phyloP scores from a whole-genome alignment of 139 green algal genomes.

The Volvox africanus region DNA sequence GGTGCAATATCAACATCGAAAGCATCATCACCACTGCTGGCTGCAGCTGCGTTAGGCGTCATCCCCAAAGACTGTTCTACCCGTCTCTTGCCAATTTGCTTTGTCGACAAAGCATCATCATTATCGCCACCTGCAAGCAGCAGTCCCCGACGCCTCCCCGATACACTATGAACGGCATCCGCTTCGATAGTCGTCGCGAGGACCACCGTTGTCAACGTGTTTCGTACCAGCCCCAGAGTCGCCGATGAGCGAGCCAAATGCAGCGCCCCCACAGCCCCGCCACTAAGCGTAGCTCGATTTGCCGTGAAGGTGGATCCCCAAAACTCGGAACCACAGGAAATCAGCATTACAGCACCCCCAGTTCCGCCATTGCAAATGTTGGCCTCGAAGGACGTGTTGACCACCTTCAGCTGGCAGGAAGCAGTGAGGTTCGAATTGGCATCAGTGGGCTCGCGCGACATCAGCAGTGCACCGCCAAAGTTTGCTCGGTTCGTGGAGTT shows the following conservation, averaged over 20 bases:
- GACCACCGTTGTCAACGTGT: too few relatives aligned
- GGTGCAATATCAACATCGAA: background rate
- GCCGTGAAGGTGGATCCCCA: background rate
- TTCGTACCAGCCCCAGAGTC: background rate
- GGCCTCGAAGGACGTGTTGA: background rate
- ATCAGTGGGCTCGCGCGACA: background rate
- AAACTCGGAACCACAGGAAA: background rate
- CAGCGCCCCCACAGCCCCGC: background rate
- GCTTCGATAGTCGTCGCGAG: too few relatives aligned
- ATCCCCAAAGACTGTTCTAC: background rate
- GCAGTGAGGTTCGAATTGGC: background rate
- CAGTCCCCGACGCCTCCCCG: too few relatives aligned
- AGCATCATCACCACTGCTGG: background rate
- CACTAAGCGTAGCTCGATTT: background rate
- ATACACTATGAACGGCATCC: too few relatives aligned
- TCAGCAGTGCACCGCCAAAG: background rate
- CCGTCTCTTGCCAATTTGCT: too few relatives aligned
- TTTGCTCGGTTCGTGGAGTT: background rate
- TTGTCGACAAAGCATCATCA: too few relatives aligned
- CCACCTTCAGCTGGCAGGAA: background rate
- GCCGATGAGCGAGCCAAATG: background rate
- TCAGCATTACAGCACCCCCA: conserved; percentile 9
- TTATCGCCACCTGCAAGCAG: too few relatives aligned
- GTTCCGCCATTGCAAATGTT: conserved; percentile 10
- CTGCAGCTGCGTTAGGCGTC: background rate